phyloP scores from a whole-genome alignment of 805 yeast genomes.

The Lachancea thermotolerans region DNA sequence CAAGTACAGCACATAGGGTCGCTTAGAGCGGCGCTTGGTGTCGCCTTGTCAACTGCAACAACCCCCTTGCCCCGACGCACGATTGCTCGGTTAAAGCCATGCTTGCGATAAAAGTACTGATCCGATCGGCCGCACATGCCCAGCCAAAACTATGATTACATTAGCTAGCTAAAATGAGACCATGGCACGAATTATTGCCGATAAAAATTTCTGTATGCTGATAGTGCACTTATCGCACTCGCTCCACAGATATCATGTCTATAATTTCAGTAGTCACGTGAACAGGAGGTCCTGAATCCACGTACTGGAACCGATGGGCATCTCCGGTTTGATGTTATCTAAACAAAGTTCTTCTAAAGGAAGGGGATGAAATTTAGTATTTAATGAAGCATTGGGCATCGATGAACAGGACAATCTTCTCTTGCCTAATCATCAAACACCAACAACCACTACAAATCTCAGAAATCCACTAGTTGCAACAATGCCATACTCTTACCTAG shows the following conservation, averaged over 20 bases:
- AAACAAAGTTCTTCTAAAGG: neutral
- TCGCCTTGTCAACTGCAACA: no score
- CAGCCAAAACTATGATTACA: neutral
- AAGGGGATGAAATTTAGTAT: neutral
- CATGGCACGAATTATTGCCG: neutral
- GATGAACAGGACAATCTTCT: neutral
- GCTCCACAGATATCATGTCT: neutral
- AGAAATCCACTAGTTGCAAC: neutral
- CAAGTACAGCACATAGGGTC: no score
- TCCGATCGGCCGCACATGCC: neutral
- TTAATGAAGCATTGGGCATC: neutral
- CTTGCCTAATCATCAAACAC: neutral
- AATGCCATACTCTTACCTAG: slow-evolving; percentile 25
- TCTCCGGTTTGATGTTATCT: slow-evolving; percentile 1
- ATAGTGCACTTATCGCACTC: neutral
- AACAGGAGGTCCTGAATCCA: no score
- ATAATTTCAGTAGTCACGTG: no score
- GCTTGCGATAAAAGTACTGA: neutral
- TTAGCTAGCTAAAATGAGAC: neutral
- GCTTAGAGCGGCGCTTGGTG: no score
- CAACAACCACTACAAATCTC: neutral
- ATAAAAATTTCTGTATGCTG: neutral
- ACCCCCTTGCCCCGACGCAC: no score
- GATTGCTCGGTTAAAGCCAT: no score
- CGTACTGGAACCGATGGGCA: neutral